Conservation (phyloP, 2,329 filamentous ascomycete genomes). For the Cladosporium phlei region DNA sequence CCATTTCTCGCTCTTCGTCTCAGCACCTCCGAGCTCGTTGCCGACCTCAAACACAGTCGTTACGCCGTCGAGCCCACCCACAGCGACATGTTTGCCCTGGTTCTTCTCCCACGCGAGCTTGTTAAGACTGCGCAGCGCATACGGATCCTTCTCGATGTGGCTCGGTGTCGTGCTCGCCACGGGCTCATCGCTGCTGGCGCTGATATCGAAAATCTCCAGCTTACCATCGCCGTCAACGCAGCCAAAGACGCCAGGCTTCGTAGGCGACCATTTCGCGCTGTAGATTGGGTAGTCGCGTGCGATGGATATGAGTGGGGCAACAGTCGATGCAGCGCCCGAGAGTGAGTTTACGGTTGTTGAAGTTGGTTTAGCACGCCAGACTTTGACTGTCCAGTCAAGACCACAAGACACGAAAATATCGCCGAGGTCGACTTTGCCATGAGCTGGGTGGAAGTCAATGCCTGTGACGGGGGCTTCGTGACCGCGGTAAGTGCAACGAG, state of each 20-base stretch:
- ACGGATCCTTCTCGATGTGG: constrained; percentile 31
- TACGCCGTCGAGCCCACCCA: constrained; percentile 85
- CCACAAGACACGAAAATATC: constrained; percentile 90
- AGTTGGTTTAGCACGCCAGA: constrained; percentile 88
- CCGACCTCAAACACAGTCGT: constrained; percentile 92
- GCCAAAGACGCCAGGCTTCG: constrained; percentile 90
- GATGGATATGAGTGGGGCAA: constrained; percentile 73
- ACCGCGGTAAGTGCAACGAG: constrained; percentile 79
- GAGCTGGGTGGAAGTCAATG: constrained; percentile 88
- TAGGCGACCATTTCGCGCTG: constrained; percentile 89
- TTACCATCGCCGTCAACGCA: constrained; percentile 89
- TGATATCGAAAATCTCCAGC: constrained; percentile 93
- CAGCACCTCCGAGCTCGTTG: constrained; percentile 73
- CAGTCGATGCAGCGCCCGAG: constrained; percentile 35
- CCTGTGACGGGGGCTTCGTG: constrained; percentile 95
- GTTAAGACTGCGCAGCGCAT: constrained; percentile 70
- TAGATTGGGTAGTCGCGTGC: constrained; percentile 95
- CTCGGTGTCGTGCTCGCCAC: constrained; percentile 62
- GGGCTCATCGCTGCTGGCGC: constrained; percentile 86
- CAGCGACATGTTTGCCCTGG: constrained; percentile 81
- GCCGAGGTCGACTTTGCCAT: constrained; percentile 87
- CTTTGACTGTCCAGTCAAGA: constrained; percentile 93
- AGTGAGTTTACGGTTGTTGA: constrained; percentile 55
- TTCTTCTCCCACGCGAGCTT: constrained; percentile 90
- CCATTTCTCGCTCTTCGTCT: constrained; percentile 83